phyloP scores from a whole-genome alignment of 345 rosid species.

The Gossypium bickii region DNA sequence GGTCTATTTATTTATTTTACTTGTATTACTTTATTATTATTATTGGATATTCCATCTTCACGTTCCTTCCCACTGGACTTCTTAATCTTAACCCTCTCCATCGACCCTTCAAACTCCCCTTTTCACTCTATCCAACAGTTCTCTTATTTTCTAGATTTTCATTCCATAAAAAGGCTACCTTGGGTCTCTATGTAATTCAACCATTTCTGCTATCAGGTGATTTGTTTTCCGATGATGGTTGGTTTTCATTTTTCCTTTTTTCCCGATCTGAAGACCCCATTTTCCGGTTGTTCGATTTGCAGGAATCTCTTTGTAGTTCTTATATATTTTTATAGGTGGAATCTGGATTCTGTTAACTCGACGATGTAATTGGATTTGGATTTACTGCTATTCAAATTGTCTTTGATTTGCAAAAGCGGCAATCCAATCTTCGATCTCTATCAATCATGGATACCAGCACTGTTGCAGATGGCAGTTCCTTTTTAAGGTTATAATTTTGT shows the following conservation, averaged over 20 bases:
- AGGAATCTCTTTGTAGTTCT: neutral
- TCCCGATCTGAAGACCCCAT: neutral
- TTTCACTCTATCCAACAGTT: neutral
- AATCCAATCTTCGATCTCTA: neutral
- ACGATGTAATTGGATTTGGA: slow-evolving; percentile 12
- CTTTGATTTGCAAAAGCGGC: neutral
- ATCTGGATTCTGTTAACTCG: neutral
- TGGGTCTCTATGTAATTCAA: neutral
- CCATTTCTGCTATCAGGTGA: neutral
- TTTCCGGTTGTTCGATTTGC: neutral
- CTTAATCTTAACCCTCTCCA: neutral
- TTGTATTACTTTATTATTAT: neutral
- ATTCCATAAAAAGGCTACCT: neutral
- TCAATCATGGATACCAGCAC: slow-evolving; percentile 34
- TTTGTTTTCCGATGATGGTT: neutral
- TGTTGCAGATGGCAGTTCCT: slow-evolving; percentile 33
- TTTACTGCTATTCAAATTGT: neutral
- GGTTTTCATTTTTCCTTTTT: neutral
- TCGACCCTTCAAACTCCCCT: slow-evolving; percentile 1
- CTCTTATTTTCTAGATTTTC: neutral
- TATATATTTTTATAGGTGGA: neutral
- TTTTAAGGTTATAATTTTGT: slow-evolving; percentile 27
- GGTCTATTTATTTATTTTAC: neutral
- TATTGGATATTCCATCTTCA: neutral
- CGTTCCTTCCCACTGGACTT: neutral